Evolutionary conservation across 2,329 filamentous ascomycete genomes (phyloP), one percentile per base, ranked within the genome.

Genomic region (Coleophoma crateriformis): DNA sequence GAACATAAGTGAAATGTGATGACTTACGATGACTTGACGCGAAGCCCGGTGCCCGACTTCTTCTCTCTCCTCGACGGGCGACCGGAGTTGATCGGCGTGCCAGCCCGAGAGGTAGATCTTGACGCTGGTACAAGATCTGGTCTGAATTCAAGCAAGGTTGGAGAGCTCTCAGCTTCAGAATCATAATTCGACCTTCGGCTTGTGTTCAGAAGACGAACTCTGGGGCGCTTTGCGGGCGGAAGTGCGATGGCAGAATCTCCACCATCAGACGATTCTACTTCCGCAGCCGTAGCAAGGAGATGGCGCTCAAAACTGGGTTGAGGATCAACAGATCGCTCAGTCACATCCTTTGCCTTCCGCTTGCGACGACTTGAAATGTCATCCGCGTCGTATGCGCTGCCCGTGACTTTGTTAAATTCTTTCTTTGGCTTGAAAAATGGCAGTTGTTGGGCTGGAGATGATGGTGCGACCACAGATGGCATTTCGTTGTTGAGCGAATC

Each of bases 1-100:
- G 32, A 45, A 46, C 45, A 33, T 45, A 49, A 48, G 50, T 39
- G 50, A 53, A 50, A 51, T 50, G 42, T 55, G 53, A 58, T 58
- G 54, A 83, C 82, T 78, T 71, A 85, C 84, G 84, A 87, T 66
- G 76, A 79, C 69, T 87, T 87, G 62, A 85, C 76, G 57, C 84
- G 81, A 55, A 64, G 54, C 49, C 64, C 63, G 52, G 81, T 73
- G 37, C 81, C 82, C 47, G 75, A 77, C 63, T 81, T 78, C 45
- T 81, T 78, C 45, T 74, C 71, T 67, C 78, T 84, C 73, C 84
- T 84, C 52, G 72, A 67, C 33, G 79, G 73, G 38, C 77, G 78
- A 48, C 52, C 56, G 43, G 76, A 70, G 40, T 75, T 70, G 48
- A 68, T 72, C 7, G 82, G 83, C 33, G 83, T 86, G 49, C 73